Evolutionary conservation across 2,329 filamentous ascomycete species (phyloP), one percentile per base, ranked within the genome.

Genomic region (Tolypocladium ophioglossoides): DNA sequence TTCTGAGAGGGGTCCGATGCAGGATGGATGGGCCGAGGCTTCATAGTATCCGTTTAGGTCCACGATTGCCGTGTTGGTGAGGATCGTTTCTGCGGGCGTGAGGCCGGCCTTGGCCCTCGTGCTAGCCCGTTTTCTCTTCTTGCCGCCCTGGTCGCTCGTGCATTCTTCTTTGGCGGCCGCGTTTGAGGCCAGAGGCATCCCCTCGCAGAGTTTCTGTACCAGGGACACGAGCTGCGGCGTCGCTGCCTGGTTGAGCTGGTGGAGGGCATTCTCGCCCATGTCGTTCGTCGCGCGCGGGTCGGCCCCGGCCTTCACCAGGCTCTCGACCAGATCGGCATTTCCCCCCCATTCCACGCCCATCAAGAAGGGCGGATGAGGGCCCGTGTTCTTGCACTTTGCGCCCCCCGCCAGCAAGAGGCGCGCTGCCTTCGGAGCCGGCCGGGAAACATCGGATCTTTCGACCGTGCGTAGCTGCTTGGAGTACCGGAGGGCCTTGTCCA

Each of bases 31-130:
- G 0, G 55, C 47, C 2, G 61, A 60, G 11, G 59, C 53, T 4
- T 32, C 11, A 2, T 34, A 9, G 32, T 40, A 50, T 20, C 48
- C 12, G 6, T 32, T 30, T 14, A 39, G 2, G 22, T 49, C 38
- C 37, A 32, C 5, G 35, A 49, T 18, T 24, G 50, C 57, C 7
- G 61, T 64, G 27, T 64, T 66, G 1, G 56, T 58, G 20, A 70
- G 60, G 2, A 69, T 62, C 1, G 62, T 67, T 54, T 70, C 67
- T 16, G 64, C 62, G 3, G 64, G 59, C 7, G 63, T 65, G 4
- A 52, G 41, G 3, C 61, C 64, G 10, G n/a, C 34, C 12, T 52
- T 11, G 32, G 32, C 16, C 5, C 18, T 10, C 0, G 27, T 48
- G 18, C 44, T 48, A 27, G 27, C 10, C 44, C 44, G 30, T 6